Evolutionary conservation across 2,329 filamentous ascomycete species (phyloP).

Genomic region (Mollisiaceae sp.): DNA sequence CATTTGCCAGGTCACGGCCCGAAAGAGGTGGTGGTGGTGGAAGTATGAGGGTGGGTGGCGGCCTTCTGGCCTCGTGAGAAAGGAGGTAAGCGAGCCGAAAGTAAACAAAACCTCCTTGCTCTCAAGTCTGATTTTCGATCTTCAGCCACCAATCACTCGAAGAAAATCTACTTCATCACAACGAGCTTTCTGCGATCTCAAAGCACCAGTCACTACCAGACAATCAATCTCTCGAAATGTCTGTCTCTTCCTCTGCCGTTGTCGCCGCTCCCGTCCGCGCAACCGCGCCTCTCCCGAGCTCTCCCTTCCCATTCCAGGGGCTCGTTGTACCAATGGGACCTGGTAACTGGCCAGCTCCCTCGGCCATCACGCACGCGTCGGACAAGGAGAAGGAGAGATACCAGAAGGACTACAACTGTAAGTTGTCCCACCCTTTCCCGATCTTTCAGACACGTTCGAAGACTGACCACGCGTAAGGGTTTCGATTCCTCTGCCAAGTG

Average conservation of each 20-base stretch:
- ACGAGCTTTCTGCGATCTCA: too few species aligned
- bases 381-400: background rate
- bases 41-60: too few species aligned
- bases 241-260: background rate
- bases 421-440: background rate
- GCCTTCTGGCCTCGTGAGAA: too few species aligned
- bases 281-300: background rate
- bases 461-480: background rate
- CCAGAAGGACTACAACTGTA: background rate
- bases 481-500: background rate
- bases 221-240: background rate
- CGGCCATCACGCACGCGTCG: background rate
- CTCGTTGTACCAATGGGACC: background rate
- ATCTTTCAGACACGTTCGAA: background rate
- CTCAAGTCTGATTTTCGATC: too few species aligned
- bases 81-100: too few species aligned
- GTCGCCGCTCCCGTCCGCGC: background rate
- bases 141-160: too few species aligned
- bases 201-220: background rate
- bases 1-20: too few species aligned
- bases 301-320: background rate
- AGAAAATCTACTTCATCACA: too few species aligned
- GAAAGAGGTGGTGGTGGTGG: too few species aligned
- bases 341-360: background rate
- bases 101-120: too few species aligned